phyloP scores from a whole-genome alignment of 352 stramenopile species.

The Phytopythium chamaehyphon region DNA sequence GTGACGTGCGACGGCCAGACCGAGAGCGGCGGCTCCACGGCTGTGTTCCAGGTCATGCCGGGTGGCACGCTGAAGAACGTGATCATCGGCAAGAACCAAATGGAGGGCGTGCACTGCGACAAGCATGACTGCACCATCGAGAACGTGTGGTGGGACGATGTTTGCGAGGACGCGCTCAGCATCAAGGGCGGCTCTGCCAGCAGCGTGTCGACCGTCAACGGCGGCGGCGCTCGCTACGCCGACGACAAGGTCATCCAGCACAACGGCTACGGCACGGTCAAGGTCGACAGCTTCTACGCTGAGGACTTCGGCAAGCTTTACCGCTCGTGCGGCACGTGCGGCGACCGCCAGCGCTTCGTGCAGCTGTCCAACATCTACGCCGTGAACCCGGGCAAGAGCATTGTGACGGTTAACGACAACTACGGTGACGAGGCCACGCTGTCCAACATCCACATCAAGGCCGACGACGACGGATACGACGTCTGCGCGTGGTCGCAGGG shows the following conservation, averaged over 20 bases:
- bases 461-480: conserved; percentile 17
- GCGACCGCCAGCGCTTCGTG: conserved; percentile 27
- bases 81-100: conserved; percentile 28
- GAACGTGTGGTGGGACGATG: conserved; percentile 27
- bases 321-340: conserved; percentile 26
- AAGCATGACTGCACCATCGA: conserved; percentile 23
- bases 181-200: conserved; percentile 33
- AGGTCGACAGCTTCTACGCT: conserved; percentile 39
- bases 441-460: conserved; percentile 32
- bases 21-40: conserved; percentile 19
- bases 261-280: conserved; percentile 34
- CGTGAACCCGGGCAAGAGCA: conserved; percentile 27
- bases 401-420: conserved; percentile 37
- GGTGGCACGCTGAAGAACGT: conserved; percentile 32
- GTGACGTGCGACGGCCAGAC: conserved; percentile 24
- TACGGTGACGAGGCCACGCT: conserved; percentile 30
- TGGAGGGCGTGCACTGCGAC: conserved; percentile 22
- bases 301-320: conserved; percentile 38
- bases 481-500: conserved; percentile 12
- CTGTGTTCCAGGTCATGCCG: conserved; percentile 22
- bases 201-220: conserved; percentile 28
- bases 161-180: conserved; percentile 32
- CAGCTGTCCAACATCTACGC: conserved; percentile 29
- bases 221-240: conserved; percentile 17
- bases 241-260: conserved; percentile 45